phyloP scores from a whole-genome alignment of 257 asterid genomes.

The Gentiana macrophylla region DNA sequence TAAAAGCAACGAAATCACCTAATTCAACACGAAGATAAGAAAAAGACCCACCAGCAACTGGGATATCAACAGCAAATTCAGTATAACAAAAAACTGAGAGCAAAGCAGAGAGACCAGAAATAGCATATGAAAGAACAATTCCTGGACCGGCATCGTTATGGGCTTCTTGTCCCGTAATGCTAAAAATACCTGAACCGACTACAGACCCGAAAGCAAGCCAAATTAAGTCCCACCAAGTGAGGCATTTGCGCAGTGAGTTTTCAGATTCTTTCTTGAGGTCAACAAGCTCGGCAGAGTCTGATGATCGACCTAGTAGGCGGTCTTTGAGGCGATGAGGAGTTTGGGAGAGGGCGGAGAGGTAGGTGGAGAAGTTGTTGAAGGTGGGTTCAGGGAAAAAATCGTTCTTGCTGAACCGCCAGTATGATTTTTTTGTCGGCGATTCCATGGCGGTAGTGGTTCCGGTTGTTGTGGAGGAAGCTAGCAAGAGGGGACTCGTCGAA shows the following conservation, averaged over 20 bases:
- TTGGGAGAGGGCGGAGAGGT: slow-evolving; percentile 45
- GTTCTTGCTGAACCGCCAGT: slow-evolving; percentile 81
- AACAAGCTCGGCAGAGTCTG: slow-evolving; percentile 53
- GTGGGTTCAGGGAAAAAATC: slow-evolving; percentile 94
- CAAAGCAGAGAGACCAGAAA: slow-evolving; percentile 80
- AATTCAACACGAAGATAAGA: slow-evolving; percentile 75
- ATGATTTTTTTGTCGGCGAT: slow-evolving; percentile 14
- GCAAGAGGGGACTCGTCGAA: too few relatives aligned
- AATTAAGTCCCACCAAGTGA: slow-evolving; percentile 91
- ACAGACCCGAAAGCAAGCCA: slow-evolving; percentile 95
- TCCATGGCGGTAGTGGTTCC: neutral
- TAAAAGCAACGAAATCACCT: slow-evolving; percentile 86
- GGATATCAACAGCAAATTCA: slow-evolving; percentile 85
- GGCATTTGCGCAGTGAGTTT: slow-evolving; percentile 58
- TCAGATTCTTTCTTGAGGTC: slow-evolving; percentile 56
- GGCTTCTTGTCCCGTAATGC: slow-evolving; percentile 77
- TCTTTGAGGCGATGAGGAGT: slow-evolving; percentile 71
- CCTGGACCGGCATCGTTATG: slow-evolving; percentile 75
- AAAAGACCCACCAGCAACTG: slow-evolving; percentile 90
- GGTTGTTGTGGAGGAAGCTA: neutral
- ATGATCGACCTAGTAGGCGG: slow-evolving; percentile 60
- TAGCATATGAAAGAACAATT: slow-evolving; percentile 63
- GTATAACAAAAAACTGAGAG: slow-evolving; percentile 83
- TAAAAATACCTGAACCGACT: slow-evolving; percentile 90
- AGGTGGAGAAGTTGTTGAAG: slow-evolving; percentile 44